A percentile compares a stretch with the other conserved stretches of the same genome.
Evolutionary conservation across 129 eudicot genomes (phyloP).

Genomic region (Flaveria bidentis): DNA sequence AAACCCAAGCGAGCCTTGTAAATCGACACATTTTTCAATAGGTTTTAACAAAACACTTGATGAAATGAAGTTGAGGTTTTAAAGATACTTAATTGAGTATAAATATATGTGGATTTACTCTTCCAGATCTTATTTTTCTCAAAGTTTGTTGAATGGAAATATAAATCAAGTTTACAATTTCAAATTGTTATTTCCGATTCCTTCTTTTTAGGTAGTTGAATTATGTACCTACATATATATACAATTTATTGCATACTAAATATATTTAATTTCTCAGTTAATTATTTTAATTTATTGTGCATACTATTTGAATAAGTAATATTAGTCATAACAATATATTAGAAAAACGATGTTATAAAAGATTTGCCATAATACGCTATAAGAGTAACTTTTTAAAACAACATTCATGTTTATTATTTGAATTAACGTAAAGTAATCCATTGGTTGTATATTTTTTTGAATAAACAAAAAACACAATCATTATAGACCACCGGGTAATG

Average conservation of each 20-base stretch:
- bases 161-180: background rate
- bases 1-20: constrained; percentile 10
- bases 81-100: background rate
- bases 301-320: background rate
- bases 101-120: background rate
- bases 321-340: background rate
- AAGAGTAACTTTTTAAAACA: too few species aligned
- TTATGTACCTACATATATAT: background rate
- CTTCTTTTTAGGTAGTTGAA: background rate
- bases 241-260: background rate
- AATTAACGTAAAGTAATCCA: too few species aligned
- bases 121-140: constrained; percentile 11
- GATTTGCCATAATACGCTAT: background rate
- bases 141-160: background rate
- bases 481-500: too few species aligned
- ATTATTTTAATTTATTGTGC: background rate
- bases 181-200: background rate
- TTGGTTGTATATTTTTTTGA: too few species aligned
- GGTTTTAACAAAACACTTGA: background rate
- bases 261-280: background rate
- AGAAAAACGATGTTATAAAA: background rate
- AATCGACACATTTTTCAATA: constrained; percentile 14
- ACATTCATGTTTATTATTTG: too few species aligned
- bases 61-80: background rate
- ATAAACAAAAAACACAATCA: too few species aligned